Conservation (phyloP, 345 rosid species). For the Rhizophora apiculata region DNA sequence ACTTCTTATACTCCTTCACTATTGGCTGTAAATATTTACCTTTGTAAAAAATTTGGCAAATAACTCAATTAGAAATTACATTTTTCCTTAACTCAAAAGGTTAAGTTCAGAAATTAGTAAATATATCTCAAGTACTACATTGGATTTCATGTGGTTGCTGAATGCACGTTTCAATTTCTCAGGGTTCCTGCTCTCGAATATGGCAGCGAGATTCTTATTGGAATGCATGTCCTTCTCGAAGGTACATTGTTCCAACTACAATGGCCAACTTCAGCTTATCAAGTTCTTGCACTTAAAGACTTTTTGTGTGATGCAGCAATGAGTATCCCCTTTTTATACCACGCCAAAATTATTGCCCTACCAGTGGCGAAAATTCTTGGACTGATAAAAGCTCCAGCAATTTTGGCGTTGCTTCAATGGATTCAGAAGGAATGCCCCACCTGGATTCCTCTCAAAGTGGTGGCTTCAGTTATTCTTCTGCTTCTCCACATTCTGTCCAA, state of each 20-base stretch:
- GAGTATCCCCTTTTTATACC: slow-evolving; percentile 97
- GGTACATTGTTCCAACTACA: slow-evolving; percentile 41
- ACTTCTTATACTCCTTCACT: too few relatives aligned
- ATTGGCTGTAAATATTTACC: background rate
- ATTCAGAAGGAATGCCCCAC: slow-evolving; percentile 70
- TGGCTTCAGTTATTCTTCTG: slow-evolving; percentile 72
- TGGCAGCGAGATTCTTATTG: slow-evolving; percentile 96
- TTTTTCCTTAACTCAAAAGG: background rate
- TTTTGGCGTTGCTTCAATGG: slow-evolving; percentile 87
- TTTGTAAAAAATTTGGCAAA: background rate
- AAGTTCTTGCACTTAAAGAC: slow-evolving; percentile 14
- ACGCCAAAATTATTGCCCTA: slow-evolving; percentile 75
- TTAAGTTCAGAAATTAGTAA: background rate
- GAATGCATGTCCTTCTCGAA: slow-evolving; percentile 73
- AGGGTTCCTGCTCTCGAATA: slow-evolving; percentile 96
- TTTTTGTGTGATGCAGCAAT: slow-evolving; percentile 46
- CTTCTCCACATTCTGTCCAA: slow-evolving; percentile 75
- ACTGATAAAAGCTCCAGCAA: slow-evolving; percentile 80
- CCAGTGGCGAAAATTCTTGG: slow-evolving; percentile 83
- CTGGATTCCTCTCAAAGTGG: slow-evolving; percentile 60
- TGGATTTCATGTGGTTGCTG: background rate
- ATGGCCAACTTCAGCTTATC: slow-evolving; percentile 12
- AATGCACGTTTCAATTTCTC: slow-evolving; percentile 16
- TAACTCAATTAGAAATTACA: background rate
- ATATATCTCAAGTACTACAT: background rate